Evolutionary conservation across 768 basidiomycete species (phyloP), one percentile per base, ranked within the genome.

Genomic region (Lepiota brunneoincarnata): DNA sequence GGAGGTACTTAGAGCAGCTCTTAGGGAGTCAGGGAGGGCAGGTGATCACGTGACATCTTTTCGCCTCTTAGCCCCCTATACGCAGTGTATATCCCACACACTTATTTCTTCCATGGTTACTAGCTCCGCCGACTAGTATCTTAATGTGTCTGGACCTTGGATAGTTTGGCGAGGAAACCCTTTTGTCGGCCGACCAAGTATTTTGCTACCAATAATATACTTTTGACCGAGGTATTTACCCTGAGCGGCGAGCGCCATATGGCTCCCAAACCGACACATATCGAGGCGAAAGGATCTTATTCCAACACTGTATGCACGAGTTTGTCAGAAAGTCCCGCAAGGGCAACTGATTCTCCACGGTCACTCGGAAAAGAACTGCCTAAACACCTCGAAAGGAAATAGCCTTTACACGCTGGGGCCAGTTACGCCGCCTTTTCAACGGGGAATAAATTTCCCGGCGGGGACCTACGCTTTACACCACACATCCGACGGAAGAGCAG

Each of bases 381-480:
- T 11, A 12, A 21, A 17, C 4, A 18, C 49, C 39, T 21, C 14
- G 38, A 50, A 31, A 21, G 45, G 45, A 47, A 47, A 18, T 11
- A 18, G 17, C 17, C n/a, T 18, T 34, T 47, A 47, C 49, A 50
- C 49, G 49, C 26, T 40, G 11, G 49, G 7, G 49, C 15, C 24
- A 28, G 40, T 50, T 40, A 40, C 14, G 18, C 39, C 49, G 49
- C n/a, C 17, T 10, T 40, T 31, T 50, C 37, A 50, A 41, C 40
- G 24, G 3, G 24, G 26, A 41, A 26, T n/a, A 17, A 28, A 39
- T 6, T 40, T 40, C 49, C 17, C 7, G 31, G 14, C 28, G 37
- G n/a, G 6, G 38, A 28, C 26, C 49, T 50, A 28, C 9, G 39
- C 38, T 50, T 39, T 50, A 50, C 40, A 50, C 40, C 24, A 40